Conservation (phyloP, 1,284 basidiomycete species). For the Waitea zeae region DNA sequence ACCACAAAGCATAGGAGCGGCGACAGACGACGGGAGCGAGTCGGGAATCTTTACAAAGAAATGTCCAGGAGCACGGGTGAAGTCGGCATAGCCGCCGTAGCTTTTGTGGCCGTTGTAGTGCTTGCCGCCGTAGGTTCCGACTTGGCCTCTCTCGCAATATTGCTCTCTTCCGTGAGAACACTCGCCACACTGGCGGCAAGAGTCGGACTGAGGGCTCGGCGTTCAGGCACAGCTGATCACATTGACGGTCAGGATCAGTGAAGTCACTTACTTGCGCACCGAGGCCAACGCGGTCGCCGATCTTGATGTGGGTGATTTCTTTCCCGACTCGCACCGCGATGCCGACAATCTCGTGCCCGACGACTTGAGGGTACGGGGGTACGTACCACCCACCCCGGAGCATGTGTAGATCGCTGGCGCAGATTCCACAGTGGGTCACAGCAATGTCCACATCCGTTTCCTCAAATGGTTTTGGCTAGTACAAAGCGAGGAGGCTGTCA, state of each 20-base stretch:
- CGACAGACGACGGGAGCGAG: constrained; percentile 31
- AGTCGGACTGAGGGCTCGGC: constrained; percentile 18
- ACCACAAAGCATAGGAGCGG: constrained; percentile 38
- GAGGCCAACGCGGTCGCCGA: constrained; percentile 47
- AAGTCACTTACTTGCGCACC: too few relatives aligned
- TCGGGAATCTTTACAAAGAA: constrained; percentile 61
- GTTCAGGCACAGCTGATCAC: too few relatives aligned
- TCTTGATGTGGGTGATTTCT: constrained; percentile 36
- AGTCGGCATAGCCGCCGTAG: constrained; percentile 48
- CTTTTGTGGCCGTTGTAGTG: constrained; percentile 36
- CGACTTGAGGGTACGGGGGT: not conserved
- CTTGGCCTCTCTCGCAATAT: constrained; percentile 20
- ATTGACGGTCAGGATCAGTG: too few relatives aligned
- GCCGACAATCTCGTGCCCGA: constrained; percentile 46
- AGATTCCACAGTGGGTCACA: constrained; percentile 21
- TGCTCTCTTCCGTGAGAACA: constrained; percentile 40
- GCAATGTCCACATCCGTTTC: constrained; percentile 18
- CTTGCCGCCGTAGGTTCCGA: constrained; percentile 20
- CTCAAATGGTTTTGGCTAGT: constrained; percentile 16
- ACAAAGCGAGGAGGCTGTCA: too few relatives aligned
- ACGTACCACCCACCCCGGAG: constrained; percentile 11
- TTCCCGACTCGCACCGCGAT: constrained; percentile 31
- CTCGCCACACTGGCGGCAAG: constrained; percentile 31
- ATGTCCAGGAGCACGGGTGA: constrained; percentile 45
- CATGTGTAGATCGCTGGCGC: constrained; percentile 37